phyloP scores from a whole-genome alignment of 345 rosid genomes.

The Salix purpurea region DNA sequence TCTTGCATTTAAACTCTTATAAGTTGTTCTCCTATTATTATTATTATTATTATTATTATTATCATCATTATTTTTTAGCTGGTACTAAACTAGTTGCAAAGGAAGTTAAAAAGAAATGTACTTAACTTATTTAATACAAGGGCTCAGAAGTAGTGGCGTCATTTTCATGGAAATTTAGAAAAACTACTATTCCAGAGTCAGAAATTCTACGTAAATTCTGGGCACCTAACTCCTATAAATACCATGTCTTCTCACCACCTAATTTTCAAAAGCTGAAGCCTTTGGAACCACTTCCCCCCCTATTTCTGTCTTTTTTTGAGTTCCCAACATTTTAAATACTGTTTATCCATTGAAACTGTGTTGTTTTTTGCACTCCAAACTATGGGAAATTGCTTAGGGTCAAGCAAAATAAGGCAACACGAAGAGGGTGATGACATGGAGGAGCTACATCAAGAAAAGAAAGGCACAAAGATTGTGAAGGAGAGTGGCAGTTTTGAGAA shows the following conservation, averaged over 20 bases:
- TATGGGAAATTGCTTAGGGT: slow-evolving; percentile 50
- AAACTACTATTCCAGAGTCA: not conserved
- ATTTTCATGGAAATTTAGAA: not conserved
- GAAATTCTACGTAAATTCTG: not conserved
- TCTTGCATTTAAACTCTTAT: no score
- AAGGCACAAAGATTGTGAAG: slow-evolving; percentile 2
- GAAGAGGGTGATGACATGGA: slow-evolving; percentile 6
- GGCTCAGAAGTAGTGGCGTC: not conserved
- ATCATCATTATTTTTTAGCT: not conserved
- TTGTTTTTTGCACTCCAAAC: not conserved
- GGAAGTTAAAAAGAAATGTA: not conserved
- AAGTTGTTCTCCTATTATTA: no score
- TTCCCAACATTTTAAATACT: not conserved
- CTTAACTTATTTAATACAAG: not conserved
- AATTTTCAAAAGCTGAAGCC: slow-evolving; percentile 4
- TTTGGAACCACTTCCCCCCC: no score
- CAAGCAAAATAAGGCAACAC: slow-evolving; percentile 1
- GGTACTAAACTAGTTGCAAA: not conserved
- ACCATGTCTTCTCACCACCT: not conserved
- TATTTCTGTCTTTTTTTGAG: not conserved
- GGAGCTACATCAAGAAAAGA: not conserved
- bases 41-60: no score
- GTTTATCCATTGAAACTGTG: not conserved
- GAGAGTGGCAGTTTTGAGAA: slow-evolving; percentile 17
- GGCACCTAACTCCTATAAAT: slow-evolving; percentile 9